These are phyloP conservation scores for Pseudogymnoascus sp. DNA, from an alignment of 2,329 filamentous ascomycete species.

Conservation along the genomic window DNA sequence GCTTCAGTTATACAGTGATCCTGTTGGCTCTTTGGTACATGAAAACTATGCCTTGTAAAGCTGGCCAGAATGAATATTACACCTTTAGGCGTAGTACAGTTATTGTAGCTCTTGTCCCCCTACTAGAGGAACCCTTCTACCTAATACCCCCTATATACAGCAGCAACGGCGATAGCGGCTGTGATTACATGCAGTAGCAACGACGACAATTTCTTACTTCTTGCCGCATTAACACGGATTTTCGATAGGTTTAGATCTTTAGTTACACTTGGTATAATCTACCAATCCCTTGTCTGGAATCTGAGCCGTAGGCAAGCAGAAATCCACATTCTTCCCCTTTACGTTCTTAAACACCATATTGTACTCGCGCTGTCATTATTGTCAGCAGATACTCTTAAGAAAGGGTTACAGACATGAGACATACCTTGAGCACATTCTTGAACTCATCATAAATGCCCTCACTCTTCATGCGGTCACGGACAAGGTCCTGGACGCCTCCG, in stretches of 20 bases:
- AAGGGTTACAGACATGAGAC: neutral
- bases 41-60: too few species aligned
- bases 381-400: neutral
- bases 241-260: neutral
- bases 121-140: too few species aligned
- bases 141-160: too few species aligned
- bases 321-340: conserved; percentile 10
- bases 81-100: too few species aligned
- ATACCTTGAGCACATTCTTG: conserved; percentile 15
- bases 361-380: conserved; percentile 9
- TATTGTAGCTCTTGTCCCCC: too few species aligned
- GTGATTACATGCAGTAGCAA: too few species aligned
- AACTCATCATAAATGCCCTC: conserved; percentile 34
- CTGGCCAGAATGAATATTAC: too few species aligned
- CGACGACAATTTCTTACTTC: neutral
- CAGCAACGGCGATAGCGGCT: too few species aligned
- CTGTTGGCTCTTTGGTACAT: too few species aligned
- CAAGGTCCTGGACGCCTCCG: conserved; percentile 32
- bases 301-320: conserved; percentile 7
- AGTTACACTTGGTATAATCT: conserved; percentile 11
- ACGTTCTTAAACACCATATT: conserved; percentile 9
- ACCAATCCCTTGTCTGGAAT: conserved; percentile 7
- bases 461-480: conserved; percentile 30
- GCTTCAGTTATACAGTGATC: too few species aligned
- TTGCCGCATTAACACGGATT: neutral